phyloP scores from a whole-genome alignment of 495 filamentous ascomycete species.

The Aspergillus olivimuriae region DNA sequence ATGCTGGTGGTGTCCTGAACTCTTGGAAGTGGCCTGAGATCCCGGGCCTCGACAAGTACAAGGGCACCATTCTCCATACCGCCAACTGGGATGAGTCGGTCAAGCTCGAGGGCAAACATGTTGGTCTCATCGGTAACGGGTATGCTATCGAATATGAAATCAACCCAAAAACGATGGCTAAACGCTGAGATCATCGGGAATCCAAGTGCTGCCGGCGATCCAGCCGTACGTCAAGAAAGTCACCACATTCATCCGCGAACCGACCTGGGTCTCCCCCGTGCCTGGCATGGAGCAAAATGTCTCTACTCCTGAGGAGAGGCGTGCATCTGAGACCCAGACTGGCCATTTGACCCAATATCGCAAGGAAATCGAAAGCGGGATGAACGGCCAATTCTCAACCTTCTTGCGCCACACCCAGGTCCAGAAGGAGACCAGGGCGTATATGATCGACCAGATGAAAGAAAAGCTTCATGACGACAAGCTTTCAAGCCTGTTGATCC shows the following conservation, averaged over 20 bases:
- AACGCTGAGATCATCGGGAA: constrained; percentile 16
- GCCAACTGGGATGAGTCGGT: constrained; percentile 32
- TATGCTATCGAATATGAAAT: background rate
- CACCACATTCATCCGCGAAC: constrained; percentile 10
- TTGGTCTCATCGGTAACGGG: constrained; percentile 43
- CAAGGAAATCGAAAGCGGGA: constrained; percentile 5
- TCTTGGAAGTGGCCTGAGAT: constrained; percentile 43
- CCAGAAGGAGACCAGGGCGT: background rate
- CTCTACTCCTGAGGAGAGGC: constrained; percentile 28
- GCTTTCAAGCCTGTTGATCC: constrained; percentile 15
- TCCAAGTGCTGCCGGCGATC: constrained; percentile 51
- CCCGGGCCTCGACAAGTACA: constrained; percentile 36
- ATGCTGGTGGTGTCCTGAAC: constrained; percentile 44
- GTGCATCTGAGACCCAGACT: constrained; percentile 25
- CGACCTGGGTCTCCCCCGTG: constrained; percentile 7
- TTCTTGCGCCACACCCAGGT: background rate
- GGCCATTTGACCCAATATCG: constrained; percentile 6
- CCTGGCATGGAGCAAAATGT: constrained; percentile 15
- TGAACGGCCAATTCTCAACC: constrained; percentile 3
- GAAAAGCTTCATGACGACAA: constrained; percentile 7
- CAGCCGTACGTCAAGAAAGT: constrained; percentile 31
- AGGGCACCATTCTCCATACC: constrained; percentile 41
- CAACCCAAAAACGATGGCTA: background rate
- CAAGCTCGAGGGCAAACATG: constrained; percentile 30
- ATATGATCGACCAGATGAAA: background rate